These are phyloP conservation scores for Solanum hybrid DNA, from an alignment of 305 asterid genomes.

Conservation along the genomic window DNA sequence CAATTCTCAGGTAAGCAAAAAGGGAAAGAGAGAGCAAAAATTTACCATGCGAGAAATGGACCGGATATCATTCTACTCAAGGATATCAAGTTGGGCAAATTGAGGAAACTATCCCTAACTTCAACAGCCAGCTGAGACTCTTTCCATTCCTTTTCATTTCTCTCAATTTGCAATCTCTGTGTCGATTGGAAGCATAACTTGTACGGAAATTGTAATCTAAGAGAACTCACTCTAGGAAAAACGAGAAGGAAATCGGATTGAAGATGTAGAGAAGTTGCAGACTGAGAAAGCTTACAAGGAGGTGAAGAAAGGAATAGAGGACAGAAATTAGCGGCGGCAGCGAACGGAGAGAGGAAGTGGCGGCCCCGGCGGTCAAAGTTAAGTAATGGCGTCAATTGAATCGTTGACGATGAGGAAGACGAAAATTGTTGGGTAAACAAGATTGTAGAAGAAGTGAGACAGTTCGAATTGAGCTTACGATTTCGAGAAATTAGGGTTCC, in stretches of 20 bases:
- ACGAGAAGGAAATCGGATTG: constrained; percentile 48
- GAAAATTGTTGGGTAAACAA: constrained; percentile 32
- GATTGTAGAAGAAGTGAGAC: constrained; percentile 15
- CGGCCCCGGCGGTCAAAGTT: constrained; percentile 17
- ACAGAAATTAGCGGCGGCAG: constrained; percentile 8
- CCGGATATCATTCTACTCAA: constrained; percentile 79
- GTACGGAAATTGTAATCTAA: constrained; percentile 27
- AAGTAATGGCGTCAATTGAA: constrained; percentile 18
- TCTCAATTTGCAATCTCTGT: constrained; percentile 9
- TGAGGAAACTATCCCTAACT: constrained; percentile 44
- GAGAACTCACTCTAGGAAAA: constrained; percentile 23
- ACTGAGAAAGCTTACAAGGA: constrained; percentile 84
- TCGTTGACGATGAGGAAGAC: constrained; percentile 22
- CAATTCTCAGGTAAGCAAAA: not conserved
- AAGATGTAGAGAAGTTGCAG: constrained; percentile 71
- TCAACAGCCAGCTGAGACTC: constrained; percentile 24
- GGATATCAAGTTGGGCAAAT: constrained; percentile 72
- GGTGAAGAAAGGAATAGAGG: constrained; percentile 71
- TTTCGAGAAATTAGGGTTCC: constrained; percentile 47
- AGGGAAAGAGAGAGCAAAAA: not conserved
- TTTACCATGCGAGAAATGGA: constrained; percentile 86
- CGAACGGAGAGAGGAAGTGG: constrained; percentile 39
- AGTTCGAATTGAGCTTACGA: not conserved
- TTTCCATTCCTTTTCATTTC: not conserved
- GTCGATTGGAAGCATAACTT: constrained; percentile 19